Evolutionary conservation across 1,284 basidiomycete species (phyloP).

Genomic region (Boletus albobrunnescens): DNA sequence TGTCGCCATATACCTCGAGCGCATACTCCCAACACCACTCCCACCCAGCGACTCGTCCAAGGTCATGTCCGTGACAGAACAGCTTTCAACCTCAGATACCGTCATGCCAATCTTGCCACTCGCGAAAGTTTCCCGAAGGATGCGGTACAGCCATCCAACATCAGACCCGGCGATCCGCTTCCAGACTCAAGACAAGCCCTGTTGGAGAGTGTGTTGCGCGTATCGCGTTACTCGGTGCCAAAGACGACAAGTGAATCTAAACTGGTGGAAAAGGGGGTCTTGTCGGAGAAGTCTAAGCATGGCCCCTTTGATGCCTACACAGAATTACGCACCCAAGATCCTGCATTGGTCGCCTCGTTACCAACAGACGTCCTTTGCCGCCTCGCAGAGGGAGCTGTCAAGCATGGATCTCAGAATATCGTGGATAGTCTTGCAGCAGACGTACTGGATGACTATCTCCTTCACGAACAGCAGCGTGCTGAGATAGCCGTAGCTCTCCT

Average conservation of each 20-base stretch:
- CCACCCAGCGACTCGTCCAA: constrained; percentile 22
- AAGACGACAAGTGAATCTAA: constrained; percentile 11
- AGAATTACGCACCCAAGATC: constrained; percentile 27
- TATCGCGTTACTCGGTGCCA: constrained; percentile 31
- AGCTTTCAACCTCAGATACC: constrained; percentile 21
- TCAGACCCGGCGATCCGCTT: neutral
- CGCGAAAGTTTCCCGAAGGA: constrained; percentile 15
- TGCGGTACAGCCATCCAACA: neutral
- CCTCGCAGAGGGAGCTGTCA: constrained; percentile 30
- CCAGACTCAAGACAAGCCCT: constrained; percentile 13
- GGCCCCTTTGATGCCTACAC: constrained; percentile 29
- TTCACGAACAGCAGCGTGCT: constrained; percentile 19
- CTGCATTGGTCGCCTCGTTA: constrained; percentile 20
- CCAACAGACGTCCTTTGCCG: constrained; percentile 27
- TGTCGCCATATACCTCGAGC: constrained; percentile 46
- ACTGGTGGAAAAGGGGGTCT: constrained; percentile 10
- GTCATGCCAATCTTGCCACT: constrained; percentile 19
- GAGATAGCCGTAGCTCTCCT: constrained; percentile 30
- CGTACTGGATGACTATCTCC: constrained; percentile 31
- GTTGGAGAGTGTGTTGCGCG: constrained; percentile 26
- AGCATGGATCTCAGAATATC: constrained; percentile 31
- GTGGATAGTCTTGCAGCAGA: constrained; percentile 36
- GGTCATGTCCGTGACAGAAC: constrained; percentile 26
- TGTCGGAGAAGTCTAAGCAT: constrained; percentile 17
- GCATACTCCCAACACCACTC: constrained; percentile 31